A percentile compares a stretch with the other conserved stretches of the same genome.
phyloP scores from a whole-genome alignment of 2,329 filamentous ascomycete species.

The Coniochaeta ligniaria region DNA sequence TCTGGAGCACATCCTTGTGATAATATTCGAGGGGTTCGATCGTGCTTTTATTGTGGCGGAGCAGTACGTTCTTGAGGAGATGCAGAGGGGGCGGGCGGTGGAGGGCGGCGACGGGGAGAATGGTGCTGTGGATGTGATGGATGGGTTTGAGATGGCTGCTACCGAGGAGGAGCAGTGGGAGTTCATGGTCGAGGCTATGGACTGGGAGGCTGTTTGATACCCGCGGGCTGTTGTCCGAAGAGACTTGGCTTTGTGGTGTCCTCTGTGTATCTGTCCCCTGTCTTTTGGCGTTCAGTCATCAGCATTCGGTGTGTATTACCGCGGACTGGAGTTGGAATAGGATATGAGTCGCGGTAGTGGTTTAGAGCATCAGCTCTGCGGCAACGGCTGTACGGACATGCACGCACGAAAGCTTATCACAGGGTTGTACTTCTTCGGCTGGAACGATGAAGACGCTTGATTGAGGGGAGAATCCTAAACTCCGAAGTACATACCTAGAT shows the following conservation, averaged over 20 bases:
- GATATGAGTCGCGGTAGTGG: not conserved
- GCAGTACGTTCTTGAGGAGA: constrained; percentile 23
- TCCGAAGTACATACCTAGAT: not conserved
- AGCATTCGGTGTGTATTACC: not conserved
- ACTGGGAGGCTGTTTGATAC: constrained; percentile 39
- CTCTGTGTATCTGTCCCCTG: not conserved
- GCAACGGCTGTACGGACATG: not conserved
- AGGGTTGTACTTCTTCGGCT: not conserved
- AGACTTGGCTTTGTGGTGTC: not conserved
- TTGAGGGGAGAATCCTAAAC: not conserved
- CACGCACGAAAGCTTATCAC: not conserved
- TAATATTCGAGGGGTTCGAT: constrained; percentile 53
- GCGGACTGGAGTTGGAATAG: not conserved
- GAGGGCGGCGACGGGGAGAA: constrained; percentile 5
- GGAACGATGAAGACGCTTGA: not conserved
- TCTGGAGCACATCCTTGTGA: constrained; percentile 49
- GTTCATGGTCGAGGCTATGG: constrained; percentile 54
- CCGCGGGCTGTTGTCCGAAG: not conserved
- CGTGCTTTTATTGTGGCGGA: constrained; percentile 46
- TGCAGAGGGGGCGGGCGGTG: constrained; percentile 5
- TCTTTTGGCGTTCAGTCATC: not conserved
- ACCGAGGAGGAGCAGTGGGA: constrained; percentile 40
- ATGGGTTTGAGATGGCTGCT: constrained; percentile 13
- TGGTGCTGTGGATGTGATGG: constrained; percentile 12
- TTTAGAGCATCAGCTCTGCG: not conserved